phyloP scores from a whole-genome alignment of 2,329 filamentous ascomycete species.

The Penicillium sp. region DNA sequence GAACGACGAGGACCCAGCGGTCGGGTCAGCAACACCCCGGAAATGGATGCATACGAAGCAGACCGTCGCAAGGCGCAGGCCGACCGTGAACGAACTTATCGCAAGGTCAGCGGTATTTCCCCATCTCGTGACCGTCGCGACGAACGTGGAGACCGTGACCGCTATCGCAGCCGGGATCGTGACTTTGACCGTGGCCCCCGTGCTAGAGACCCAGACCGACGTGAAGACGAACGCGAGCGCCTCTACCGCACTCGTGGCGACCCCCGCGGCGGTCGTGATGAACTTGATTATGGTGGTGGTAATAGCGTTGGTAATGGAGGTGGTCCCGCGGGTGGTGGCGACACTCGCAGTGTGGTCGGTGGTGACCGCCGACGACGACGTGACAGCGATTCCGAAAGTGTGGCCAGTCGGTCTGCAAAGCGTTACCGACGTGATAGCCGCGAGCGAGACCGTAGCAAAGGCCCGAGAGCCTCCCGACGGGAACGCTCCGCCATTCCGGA shows the following conservation, averaged over 20 bases:
- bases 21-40: constrained; percentile 80
- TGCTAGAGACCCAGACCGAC: constrained; percentile 44
- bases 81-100: constrained; percentile 89
- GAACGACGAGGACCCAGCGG: constrained; percentile 43
- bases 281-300: constrained; percentile 87
- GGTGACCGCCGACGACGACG: constrained; percentile 72
- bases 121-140: constrained; percentile 45
- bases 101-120: constrained; percentile 68
- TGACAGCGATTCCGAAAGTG: constrained; percentile 70
- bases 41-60: constrained; percentile 90
- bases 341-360: constrained; percentile 57
- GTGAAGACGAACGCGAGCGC: constrained; percentile 87
- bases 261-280: constrained; percentile 75
- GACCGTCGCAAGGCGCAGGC: constrained; percentile 91
- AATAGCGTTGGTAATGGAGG: neutral
- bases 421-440: constrained; percentile 45
- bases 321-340: constrained; percentile 48
- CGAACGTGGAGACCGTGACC: constrained; percentile 38
- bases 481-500: constrained; percentile 36
- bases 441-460: constrained; percentile 38
- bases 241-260: constrained; percentile 79
- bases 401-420: constrained; percentile 63
- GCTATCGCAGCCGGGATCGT: constrained; percentile 42
- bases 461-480: constrained; percentile 55
- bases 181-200: constrained; percentile 39